Evolutionary conservation across 2,329 filamentous ascomycete species (phyloP).

Genomic region (Huntiella abstrusa): DNA sequence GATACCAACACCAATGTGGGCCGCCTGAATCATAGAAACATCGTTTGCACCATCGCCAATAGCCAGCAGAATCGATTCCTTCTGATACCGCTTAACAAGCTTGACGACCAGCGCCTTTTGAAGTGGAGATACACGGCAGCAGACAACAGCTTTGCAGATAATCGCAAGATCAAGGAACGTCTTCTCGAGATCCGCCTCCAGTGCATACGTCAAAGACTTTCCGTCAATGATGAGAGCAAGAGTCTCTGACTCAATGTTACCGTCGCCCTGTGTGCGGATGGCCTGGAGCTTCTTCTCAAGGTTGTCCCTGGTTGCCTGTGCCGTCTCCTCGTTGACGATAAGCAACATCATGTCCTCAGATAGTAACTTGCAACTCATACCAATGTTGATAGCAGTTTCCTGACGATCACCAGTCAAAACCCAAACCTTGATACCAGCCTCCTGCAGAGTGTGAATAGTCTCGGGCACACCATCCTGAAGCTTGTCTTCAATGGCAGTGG

Average conservation of each 20-base stretch:
- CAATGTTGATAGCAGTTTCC: conserved; percentile 98
- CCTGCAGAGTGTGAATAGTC: conserved; percentile 91
- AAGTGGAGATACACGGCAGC: conserved; percentile 86
- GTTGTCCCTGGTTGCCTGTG: conserved; percentile 66
- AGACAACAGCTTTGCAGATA: conserved; percentile 97
- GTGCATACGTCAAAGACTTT: conserved; percentile 78
- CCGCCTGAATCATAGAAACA: conserved; percentile 99
- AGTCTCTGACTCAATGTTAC: conserved; percentile 62
- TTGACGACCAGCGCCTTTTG: conserved; percentile 97
- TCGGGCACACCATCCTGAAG: conserved; percentile 95
- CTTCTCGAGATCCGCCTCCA: conserved; percentile 88
- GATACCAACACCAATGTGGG: conserved; percentile 94
- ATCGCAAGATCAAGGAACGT: conserved; percentile 82
- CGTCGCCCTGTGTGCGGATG: conserved; percentile 63
- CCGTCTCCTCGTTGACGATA: conserved; percentile 81
- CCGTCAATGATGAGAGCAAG: conserved; percentile 90
- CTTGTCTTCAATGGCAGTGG: conserved; percentile 92
- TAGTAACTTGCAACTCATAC: conserved; percentile 97
- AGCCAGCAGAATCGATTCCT: conserved; percentile 78
- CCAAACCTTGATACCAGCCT: conserved; percentile 97
- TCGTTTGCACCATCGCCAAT: conserved; percentile 98
- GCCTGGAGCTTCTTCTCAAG: conserved; percentile 86
- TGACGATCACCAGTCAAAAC: conserved; percentile 93
- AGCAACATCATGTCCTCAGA: conserved; percentile 97
- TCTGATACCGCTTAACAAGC: conserved; percentile 79